Evolutionary conservation across 805 yeast species (phyloP).

Genomic region (Lachancea lanzarotensis): DNA sequence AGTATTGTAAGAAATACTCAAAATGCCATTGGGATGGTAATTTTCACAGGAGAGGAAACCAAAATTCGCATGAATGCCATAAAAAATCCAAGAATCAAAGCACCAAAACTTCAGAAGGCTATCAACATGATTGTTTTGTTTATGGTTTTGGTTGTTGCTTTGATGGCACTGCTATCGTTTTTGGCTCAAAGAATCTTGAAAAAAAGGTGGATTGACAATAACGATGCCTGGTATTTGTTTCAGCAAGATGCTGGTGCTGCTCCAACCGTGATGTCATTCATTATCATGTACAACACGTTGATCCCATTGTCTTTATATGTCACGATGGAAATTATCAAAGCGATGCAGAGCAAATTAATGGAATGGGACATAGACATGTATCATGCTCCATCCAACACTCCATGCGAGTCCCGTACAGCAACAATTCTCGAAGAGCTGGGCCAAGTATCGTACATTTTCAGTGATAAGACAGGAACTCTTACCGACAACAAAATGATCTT

Average conservation of each 20-base stretch:
- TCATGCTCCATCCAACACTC: constrained; percentile 74
- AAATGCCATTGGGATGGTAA: constrained; percentile 66
- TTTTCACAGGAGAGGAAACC: constrained; percentile 93
- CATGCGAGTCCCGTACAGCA: constrained; percentile 92
- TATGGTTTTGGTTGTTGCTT: constrained; percentile 78
- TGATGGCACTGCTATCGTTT: constrained; percentile 70
- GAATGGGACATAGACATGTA: constrained; percentile 96
- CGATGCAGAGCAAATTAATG: constrained; percentile 71
- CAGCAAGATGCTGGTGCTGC: constrained; percentile 76
- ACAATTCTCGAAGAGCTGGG: constrained; percentile 95
- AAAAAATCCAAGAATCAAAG: constrained; percentile 81
- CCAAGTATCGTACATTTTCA: constrained; percentile 88
- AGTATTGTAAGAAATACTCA: constrained; percentile 81
- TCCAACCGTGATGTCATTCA: constrained; percentile 89
- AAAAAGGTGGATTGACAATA: constrained; percentile 32
- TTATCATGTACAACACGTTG: constrained; percentile 94
- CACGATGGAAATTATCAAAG: constrained; percentile 92
- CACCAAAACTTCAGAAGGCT: constrained; percentile 81
- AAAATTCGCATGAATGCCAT: constrained; percentile 94
- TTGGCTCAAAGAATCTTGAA: constrained; percentile 63
- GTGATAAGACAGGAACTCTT: constrained; percentile 95
- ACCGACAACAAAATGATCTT: constrained; percentile 94
- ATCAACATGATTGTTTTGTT: constrained; percentile 79
- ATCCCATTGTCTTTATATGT: constrained; percentile 93
- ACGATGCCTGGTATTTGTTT: constrained; percentile 65